phyloP scores from a whole-genome alignment of 129 eudicot genomes.

The Ambrosia trifida region DNA sequence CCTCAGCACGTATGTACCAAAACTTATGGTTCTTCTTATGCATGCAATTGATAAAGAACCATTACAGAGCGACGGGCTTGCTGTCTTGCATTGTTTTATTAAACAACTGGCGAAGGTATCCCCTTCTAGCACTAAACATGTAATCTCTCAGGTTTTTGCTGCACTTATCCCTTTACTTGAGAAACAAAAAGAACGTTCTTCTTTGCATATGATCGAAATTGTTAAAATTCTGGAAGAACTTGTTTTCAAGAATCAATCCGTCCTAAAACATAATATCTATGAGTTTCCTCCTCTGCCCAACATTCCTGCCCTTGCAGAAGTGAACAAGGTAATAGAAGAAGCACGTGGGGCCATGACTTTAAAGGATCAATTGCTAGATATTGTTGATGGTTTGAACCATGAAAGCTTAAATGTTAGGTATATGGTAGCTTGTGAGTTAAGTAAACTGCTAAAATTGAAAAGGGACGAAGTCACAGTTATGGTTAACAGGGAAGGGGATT shows the following conservation, averaged over 20 bases:
- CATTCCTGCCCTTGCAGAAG: constrained; percentile 71
- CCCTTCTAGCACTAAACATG: constrained; percentile 93
- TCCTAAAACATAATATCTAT: constrained; percentile 80
- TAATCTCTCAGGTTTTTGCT: constrained; percentile 95
- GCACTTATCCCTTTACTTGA: constrained; percentile 92
- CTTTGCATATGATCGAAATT: constrained; percentile 61
- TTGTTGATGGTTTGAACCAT: constrained; percentile 83
- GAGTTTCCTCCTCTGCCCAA: constrained; percentile 90
- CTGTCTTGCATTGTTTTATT: constrained; percentile 76
- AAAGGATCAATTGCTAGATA: constrained; percentile 74
- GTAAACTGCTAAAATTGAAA: constrained; percentile 66
- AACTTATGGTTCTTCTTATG: constrained; percentile 98
- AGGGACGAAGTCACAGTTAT: constrained; percentile 73
- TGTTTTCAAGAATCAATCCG: constrained; percentile 66
- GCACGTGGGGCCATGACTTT: constrained; percentile 74
- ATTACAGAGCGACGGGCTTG: constrained; percentile 82
- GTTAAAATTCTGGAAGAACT: constrained; percentile 86
- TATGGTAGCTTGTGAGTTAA: constrained; percentile 93
- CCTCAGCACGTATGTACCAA: constrained; percentile 89
- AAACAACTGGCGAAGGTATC: constrained; percentile 75
- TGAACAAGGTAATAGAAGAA: constrained; percentile 85
- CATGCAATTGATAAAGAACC: constrained; percentile 77
- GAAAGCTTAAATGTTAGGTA: constrained; percentile 94
- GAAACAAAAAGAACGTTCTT: constrained; percentile 62
- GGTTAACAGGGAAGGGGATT: constrained; percentile 66